phyloP scores from a whole-genome alignment of 108 stramenopile genomes.

The Schizochytrium sp. region DNA sequence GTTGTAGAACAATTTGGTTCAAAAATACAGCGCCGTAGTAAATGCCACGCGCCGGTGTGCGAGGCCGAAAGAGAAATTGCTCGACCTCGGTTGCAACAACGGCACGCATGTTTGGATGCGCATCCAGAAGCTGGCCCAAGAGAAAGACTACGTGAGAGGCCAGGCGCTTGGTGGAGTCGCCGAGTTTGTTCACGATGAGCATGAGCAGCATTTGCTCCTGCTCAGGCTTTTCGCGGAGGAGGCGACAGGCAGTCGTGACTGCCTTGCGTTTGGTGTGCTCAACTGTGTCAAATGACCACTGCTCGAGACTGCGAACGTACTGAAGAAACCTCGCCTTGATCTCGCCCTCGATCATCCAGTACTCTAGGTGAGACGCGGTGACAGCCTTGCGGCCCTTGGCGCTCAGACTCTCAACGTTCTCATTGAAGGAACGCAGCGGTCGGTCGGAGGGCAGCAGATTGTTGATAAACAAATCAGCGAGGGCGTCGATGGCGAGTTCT shows the following conservation, averaged over 20 bases:
- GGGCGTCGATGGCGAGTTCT: conserved; percentile 16
- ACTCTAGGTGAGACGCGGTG: background rate
- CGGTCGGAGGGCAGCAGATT: conserved; percentile 17
- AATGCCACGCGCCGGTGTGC: background rate
- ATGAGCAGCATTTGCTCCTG: conserved; percentile 14
- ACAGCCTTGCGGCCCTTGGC: background rate
- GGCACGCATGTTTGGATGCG: background rate
- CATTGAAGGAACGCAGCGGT: background rate
- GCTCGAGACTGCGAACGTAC: background rate
- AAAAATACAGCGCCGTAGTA: background rate
- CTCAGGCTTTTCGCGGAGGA: background rate
- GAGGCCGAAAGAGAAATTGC: conserved; percentile 1
- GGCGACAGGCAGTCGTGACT: background rate
- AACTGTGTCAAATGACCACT: background rate
- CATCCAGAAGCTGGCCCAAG: background rate
- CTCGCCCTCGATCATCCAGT: background rate
- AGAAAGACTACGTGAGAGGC: background rate
- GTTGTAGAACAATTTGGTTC: background rate
- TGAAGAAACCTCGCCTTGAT: background rate
- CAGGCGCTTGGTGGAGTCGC: background rate
- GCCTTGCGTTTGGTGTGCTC: background rate
- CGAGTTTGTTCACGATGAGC: conserved; percentile 4
- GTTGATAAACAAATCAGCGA: conserved; percentile 18
- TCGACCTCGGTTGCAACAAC: background rate
- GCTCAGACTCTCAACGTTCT: background rate